phyloP scores from a whole-genome alignment of 805 yeast species.

The Jamesozyma hellenica region DNA sequence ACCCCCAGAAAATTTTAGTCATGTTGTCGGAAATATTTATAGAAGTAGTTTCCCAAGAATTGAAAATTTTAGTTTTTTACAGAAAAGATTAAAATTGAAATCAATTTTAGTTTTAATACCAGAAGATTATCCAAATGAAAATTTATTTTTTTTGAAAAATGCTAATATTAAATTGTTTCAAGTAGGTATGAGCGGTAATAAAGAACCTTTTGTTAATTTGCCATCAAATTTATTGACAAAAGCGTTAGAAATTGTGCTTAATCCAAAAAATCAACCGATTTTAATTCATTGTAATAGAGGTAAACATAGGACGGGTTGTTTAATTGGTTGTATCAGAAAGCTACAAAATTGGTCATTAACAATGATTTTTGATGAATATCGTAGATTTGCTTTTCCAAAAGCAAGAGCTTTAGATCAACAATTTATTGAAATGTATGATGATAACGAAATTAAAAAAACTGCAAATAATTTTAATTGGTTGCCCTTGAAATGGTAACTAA shows the following conservation, averaged over 20 bases:
- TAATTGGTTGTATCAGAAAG: conserved; percentile 84
- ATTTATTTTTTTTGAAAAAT: conserved; percentile 48
- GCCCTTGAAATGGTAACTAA: conserved; percentile 55
- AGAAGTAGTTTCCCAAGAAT: conserved; percentile 84
- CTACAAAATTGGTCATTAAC: conserved; percentile 88
- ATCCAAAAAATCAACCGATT: conserved; percentile 85
- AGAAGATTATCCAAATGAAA: conserved; percentile 80
- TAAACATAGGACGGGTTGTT: conserved; percentile 92
- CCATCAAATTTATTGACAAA: conserved; percentile 58
- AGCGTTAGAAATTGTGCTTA: conserved; percentile 69
- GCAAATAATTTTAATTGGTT: conserved; percentile 48
- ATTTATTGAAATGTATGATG: conserved; percentile 83
- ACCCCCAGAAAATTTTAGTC: conserved; percentile 88
- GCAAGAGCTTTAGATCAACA: conserved; percentile 94
- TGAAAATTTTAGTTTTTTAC: conserved; percentile 66
- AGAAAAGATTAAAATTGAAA: conserved; percentile 47
- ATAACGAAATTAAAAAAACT: conserved; percentile 43
- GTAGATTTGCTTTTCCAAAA: conserved; percentile 91
- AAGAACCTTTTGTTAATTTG: conserved; percentile 83
- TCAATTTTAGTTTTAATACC: conserved; percentile 79
- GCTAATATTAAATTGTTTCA: conserved; percentile 66
- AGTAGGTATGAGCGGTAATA: conserved; percentile 90
- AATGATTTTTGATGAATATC: conserved; percentile 90
- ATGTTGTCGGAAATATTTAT: conserved; percentile 69
- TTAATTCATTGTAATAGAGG: conserved; percentile 94